Conservation (phyloP, 2,329 filamentous ascomycete genomes). For the Pseudopyricularia cyperi region DNA sequence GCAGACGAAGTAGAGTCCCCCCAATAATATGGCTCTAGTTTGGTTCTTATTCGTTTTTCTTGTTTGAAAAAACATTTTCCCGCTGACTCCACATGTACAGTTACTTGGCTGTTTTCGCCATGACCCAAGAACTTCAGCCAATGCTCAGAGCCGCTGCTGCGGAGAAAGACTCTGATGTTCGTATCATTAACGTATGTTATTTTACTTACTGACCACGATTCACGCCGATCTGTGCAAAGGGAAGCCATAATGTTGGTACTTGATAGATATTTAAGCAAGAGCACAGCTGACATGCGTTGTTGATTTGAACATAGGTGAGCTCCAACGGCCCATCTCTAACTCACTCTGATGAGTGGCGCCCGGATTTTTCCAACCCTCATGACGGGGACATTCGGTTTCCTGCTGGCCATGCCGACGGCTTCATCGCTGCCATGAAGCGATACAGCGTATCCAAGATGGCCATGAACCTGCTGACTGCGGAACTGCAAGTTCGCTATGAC, state of each 20-base stretch:
- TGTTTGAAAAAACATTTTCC: not conserved
- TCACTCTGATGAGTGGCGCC: not conserved
- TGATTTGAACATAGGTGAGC: not conserved
- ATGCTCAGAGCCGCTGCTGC: not conserved
- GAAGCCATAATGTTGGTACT: no score
- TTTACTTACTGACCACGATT: not conserved
- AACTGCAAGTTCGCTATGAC: not conserved
- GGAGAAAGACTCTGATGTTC: not conserved
- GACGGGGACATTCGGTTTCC: not conserved
- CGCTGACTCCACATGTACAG: not conserved
- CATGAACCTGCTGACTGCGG: not conserved
- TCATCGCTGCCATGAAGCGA: not conserved
- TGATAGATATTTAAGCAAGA: no score
- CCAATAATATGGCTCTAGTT: not conserved
- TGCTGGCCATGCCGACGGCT: not conserved
- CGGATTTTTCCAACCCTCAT: not conserved
- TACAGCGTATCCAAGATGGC: not conserved
- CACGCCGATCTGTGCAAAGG: no score
- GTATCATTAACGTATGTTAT: not conserved
- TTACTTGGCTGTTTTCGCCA: not conserved
- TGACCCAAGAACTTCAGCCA: not conserved
- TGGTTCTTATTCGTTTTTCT: not conserved
- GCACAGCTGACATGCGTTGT: no score
- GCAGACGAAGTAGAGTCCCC: not conserved
- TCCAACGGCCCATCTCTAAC: not conserved